Evolutionary conservation across 2,329 filamentous ascomycete genomes (phyloP).

Genomic region (Fusarium sp.): DNA sequence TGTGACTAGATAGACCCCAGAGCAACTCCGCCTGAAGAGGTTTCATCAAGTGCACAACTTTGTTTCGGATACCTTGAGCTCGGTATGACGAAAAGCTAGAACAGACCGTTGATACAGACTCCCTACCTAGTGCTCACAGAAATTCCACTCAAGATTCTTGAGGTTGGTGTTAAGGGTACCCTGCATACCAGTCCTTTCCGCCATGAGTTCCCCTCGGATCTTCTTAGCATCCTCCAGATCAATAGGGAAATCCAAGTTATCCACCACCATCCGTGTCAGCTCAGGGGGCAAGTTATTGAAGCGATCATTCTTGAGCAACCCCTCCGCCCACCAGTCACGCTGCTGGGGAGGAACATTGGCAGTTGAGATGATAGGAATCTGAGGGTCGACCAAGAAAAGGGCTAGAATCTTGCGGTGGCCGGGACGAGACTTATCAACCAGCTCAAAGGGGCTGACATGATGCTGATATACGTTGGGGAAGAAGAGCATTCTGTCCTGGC

Average conservation of each 20-base stretch:
- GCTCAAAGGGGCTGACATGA: slow-evolving; percentile 60
- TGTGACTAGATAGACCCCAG: not conserved
- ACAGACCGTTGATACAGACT: not conserved
- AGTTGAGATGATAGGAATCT: slow-evolving; percentile 55
- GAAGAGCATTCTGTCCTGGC: slow-evolving; percentile 60
- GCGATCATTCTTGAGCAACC: not conserved
- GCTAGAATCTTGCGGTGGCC: slow-evolving; percentile 70
- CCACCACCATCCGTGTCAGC: slow-evolving; percentile 25
- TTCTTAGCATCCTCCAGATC: slow-evolving; percentile 23
- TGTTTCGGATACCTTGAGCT: not conserved
- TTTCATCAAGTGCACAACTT: not conserved
- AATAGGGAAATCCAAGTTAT: slow-evolving; percentile 32
- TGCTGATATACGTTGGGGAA: slow-evolving; percentile 68
- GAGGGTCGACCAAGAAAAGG: slow-evolving; percentile 70
- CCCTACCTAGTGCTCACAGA: slow-evolving; percentile 29
- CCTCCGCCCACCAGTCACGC: slow-evolving; percentile 49
- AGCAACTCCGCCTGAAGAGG: not conserved
- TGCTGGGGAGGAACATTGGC: slow-evolving; percentile 59
- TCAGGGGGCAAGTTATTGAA: slow-evolving; percentile 27
- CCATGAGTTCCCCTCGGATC: slow-evolving; percentile 25
- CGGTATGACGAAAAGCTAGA: not conserved
- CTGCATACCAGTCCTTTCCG: slow-evolving; percentile 18
- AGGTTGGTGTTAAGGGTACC: not conserved
- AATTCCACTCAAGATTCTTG: slow-evolving; percentile 20
- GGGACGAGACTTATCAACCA: slow-evolving; percentile 61